Evolutionary conservation across 495 filamentous ascomycete genomes (phyloP), one percentile per base, ranked within the genome.

Genomic region (Cercophora newfieldiana): DNA sequence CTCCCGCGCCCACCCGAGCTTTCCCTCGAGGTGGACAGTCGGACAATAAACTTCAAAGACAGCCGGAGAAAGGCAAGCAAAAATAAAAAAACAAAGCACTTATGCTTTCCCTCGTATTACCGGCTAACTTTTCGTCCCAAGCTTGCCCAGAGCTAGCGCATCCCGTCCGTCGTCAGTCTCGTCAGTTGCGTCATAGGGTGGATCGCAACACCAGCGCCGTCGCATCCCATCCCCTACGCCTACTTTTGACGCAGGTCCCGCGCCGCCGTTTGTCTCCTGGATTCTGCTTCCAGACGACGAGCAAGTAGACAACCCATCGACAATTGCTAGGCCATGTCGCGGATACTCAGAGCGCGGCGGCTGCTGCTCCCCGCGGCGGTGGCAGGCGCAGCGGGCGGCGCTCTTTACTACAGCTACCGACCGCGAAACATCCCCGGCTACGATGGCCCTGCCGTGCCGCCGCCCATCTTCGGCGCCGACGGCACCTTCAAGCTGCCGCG

Each of bases 401-500:
- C 86, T 48, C 82, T 96, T 58, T 93, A 94, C 73, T 87, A 91
- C 66, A 82, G 88, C 49, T 94, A 95, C 75, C 89, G 92, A 54
- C 93, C 93, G 10, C 87, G 90, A 67, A 91, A 94, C 74, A 92
- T 96, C 54, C 92, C 92, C 47, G 93, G 93, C 58, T 87, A 86
- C 64, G 90, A 95, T 70, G 88, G 88, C 28, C 88, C 91, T 0
- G 87, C 86, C 14, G 92, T 95, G 18, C 90, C 91, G 22, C 92
- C 92, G 21, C 92, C 92, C 5, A 89, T 90, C 53, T 94, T 91
- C 73, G 88, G 86, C 68, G 85, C 86, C 66, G 90, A 88, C 64
- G 93, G 93, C 64, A 86, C 87, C 37, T 90, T 94, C 69, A 85
- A 86, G 18, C 90, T 93, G 6, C 92, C 93, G 1, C 87, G 88